These are phyloP conservation scores for Eucalyptus marginata DNA, from an alignment of 345 rosid species.

Conservation along the genomic window DNA sequence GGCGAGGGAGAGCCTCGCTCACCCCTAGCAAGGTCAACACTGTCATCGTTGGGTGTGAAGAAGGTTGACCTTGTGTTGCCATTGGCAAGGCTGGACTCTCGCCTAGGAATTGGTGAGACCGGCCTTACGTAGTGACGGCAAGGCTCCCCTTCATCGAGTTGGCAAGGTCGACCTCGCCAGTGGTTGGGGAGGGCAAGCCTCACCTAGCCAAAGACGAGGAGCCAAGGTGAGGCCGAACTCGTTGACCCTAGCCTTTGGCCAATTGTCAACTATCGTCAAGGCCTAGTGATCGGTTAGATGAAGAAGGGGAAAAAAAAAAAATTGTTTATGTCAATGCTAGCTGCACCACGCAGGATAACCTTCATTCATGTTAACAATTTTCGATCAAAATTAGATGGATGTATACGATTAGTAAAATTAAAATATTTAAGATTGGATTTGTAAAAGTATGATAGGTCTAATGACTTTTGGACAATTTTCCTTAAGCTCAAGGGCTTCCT, in stretches of 20 bases:
- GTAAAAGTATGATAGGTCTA: too few species aligned
- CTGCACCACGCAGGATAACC: not conserved
- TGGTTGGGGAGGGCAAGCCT: not conserved
- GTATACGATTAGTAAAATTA: not conserved
- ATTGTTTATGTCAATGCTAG: accelerated
- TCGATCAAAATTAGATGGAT: too few species aligned
- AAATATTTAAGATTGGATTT: not conserved
- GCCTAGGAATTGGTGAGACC: accelerated
- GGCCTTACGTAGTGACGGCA: accelerated
- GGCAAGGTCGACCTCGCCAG: not conserved
- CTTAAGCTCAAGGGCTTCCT: not conserved
- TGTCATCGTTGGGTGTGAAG: not conserved
- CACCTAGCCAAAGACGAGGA: not conserved
- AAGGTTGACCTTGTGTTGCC: not conserved
- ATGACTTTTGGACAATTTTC: not conserved
- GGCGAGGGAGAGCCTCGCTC: accelerated
- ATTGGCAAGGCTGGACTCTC: accelerated
- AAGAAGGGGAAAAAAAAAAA: not conserved
- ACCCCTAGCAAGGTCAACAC: not conserved
- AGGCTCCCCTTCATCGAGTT: accelerated
- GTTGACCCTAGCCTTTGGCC: accelerated
- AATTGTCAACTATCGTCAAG: accelerated
- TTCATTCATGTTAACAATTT: accelerated
- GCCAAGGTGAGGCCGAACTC: accelerated
- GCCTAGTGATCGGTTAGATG: accelerated